Percentiles rank a stretch among this genome's conserved stretches.
Conservation (phyloP, 2,329 filamentous ascomycete genomes). For the Cordyceps cateniannulata region DNA sequence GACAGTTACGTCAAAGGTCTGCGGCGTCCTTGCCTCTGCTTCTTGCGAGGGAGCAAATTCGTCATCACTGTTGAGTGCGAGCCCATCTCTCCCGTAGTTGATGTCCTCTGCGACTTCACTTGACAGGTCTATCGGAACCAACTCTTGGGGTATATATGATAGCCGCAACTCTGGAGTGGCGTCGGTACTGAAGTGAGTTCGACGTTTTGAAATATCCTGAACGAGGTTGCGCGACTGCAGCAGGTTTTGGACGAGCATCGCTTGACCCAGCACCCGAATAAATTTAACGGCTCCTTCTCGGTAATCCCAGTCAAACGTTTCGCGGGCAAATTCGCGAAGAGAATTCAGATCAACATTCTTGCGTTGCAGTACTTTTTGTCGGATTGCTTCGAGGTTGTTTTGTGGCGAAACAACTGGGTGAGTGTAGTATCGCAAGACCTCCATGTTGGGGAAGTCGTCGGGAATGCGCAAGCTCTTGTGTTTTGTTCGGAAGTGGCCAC, state of each 20-base stretch:
- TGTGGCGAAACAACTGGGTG: constrained; percentile 73
- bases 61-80: constrained; percentile 61
- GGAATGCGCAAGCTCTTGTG: constrained; percentile 72
- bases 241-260: constrained; percentile 60
- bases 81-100: constrained; percentile 42
- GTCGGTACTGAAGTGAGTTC: constrained; percentile 69
- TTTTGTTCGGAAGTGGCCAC: constrained; percentile 68
- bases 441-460: constrained; percentile 70
- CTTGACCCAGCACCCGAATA: constrained; percentile 70
- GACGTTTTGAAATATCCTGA: constrained; percentile 55
- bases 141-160: constrained; percentile 65
- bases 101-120: constrained; percentile 61
- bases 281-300: constrained; percentile 77
- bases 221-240: constrained; percentile 19
- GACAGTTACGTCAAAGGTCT: constrained; percentile 57
- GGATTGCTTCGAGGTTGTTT: constrained; percentile 32
- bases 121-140: constrained; percentile 72
- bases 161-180: constrained; percentile 70
- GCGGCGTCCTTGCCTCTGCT: constrained; percentile 21
- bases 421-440: constrained; percentile 80
- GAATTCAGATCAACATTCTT: constrained; percentile 32
- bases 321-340: constrained; percentile 66
- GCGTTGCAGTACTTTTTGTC: constrained; percentile 14
- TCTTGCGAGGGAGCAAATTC: constrained; percentile 44
- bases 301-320: constrained; percentile 83